A percentile compares a stretch with the other conserved stretches of the same genome.
Evolutionary conservation across 2,329 filamentous ascomycete species (phyloP).

Genomic region (Dendryphion nanum): DNA sequence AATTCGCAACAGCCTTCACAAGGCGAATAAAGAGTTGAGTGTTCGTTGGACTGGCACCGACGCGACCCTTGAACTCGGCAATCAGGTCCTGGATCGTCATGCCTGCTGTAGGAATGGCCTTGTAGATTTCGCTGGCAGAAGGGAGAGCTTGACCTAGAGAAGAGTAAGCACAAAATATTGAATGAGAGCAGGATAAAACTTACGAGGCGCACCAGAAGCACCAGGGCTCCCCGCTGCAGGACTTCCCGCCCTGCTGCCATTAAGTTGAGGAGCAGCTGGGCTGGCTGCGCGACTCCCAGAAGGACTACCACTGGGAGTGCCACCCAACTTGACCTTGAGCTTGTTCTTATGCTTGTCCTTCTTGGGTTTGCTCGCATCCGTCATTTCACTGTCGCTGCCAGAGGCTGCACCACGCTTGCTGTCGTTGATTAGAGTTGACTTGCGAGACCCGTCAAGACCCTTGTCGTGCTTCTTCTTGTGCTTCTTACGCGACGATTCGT

Average conservation of each 20-base stretch:
- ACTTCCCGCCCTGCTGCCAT: slow-evolving; percentile 30
- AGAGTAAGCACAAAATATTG: not conserved
- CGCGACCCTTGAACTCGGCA: slow-evolving; percentile 40
- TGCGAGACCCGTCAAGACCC: slow-evolving; percentile 24
- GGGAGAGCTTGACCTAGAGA: slow-evolving; percentile 27
- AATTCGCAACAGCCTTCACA: slow-evolving; percentile 40
- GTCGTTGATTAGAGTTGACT: slow-evolving; percentile 20
- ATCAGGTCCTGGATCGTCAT: slow-evolving; percentile 44
- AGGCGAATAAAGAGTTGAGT: slow-evolving; percentile 43
- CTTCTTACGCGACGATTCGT: slow-evolving; percentile 82
- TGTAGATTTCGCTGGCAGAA: slow-evolving; percentile 45
- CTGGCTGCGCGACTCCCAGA: slow-evolving; percentile 56
- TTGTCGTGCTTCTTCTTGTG: slow-evolving; percentile 41
- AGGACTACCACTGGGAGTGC: slow-evolving; percentile 60
- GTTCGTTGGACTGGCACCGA: slow-evolving; percentile 38
- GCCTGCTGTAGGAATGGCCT: slow-evolving; percentile 44
- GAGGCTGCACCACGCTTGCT: slow-evolving; percentile 52
- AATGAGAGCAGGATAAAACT: not conserved
- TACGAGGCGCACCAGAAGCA: slow-evolving; percentile 8
- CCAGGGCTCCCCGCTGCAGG: slow-evolving; percentile 15
- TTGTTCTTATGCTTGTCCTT: slow-evolving; percentile 47
- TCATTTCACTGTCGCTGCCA: slow-evolving; percentile 71
- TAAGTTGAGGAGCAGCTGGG: slow-evolving; percentile 37
- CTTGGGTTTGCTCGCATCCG: slow-evolving; percentile 63
- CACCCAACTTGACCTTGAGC: slow-evolving; percentile 53